These are phyloP conservation scores for Colletotrichum brevisporum DNA, from an alignment of 2,329 filamentous ascomycete genomes.

Conservation along the genomic window DNA sequence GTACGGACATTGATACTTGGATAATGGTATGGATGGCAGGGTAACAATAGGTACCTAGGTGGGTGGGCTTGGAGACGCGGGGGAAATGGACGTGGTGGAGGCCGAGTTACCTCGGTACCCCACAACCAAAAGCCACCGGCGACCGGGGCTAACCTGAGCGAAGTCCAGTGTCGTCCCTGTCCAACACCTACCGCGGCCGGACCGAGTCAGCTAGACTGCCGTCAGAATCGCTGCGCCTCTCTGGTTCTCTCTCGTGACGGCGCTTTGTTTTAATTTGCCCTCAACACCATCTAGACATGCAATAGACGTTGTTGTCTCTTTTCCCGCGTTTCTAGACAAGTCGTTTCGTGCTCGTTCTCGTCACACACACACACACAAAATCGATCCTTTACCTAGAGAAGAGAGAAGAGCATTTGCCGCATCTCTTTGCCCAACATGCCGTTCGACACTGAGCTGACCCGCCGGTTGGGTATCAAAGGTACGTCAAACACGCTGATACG, in stretches of 20 bases:
- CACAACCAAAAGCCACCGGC: slow-evolving; percentile 14
- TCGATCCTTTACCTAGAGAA: not conserved
- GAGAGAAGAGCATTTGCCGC: slow-evolving; percentile 23
- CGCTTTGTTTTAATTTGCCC: not conserved
- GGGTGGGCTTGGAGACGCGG: slow-evolving; percentile 27
- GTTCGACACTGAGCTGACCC: slow-evolving; percentile 70
- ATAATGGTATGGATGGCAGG: too few relatives aligned
- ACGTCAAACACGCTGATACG: slow-evolving; percentile 36
- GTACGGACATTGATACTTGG: too few relatives aligned
- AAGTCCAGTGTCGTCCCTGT: slow-evolving; percentile 4
- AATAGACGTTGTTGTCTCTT: slow-evolving; percentile 13
- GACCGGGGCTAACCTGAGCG: slow-evolving; percentile 19
- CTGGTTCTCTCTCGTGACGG: not conserved
- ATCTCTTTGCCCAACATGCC: slow-evolving; percentile 60
- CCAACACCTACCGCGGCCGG: slow-evolving; percentile 11
- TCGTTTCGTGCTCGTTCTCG: not conserved
- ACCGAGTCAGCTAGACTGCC: slow-evolving; percentile 39
- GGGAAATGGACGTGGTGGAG: slow-evolving; percentile 36
- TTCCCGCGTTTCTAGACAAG: slow-evolving; percentile 13
- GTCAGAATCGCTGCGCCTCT: slow-evolving; percentile 22
- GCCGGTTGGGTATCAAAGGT: slow-evolving; percentile 69
- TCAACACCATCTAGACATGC: slow-evolving; percentile 19
- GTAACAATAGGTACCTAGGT: too few relatives aligned
- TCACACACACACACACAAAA: not conserved
- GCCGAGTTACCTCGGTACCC: slow-evolving; percentile 40